Conservation (phyloP, 1,284 basidiomycete genomes). For the Papiliotrema terrestris region DNA sequence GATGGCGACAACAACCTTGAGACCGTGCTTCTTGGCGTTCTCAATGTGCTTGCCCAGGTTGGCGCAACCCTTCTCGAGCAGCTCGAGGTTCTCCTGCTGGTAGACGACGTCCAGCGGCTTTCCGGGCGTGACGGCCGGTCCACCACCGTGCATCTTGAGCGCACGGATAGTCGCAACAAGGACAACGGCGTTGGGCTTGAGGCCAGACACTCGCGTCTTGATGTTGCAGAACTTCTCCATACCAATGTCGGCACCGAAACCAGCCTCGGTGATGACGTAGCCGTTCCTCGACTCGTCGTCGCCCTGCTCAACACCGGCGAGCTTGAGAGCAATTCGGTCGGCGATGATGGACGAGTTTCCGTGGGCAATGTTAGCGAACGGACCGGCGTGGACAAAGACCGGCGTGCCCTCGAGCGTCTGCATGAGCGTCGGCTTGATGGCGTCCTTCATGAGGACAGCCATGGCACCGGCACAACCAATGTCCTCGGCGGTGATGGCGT, state of each 20-base stretch:
- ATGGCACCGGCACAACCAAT: constrained; percentile 93
- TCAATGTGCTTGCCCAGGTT: constrained; percentile 92
- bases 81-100: constrained; percentile 87
- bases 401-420: constrained; percentile 98
- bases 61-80: constrained; percentile 85
- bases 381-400: constrained; percentile 97
- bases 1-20: constrained; percentile 95
- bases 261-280: constrained; percentile 97
- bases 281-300: constrained; percentile 76
- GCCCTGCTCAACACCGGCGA: constrained; percentile 92
- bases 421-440: constrained; percentile 99
- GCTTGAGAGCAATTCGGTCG: constrained; percentile 91
- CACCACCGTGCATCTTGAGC: constrained; percentile 98
- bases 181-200: constrained; percentile 88
- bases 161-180: constrained; percentile 97
- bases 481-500: constrained; percentile 94
- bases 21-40: constrained; percentile 91
- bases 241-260: constrained; percentile 98
- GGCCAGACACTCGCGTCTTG: constrained; percentile 92
- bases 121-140: constrained; percentile 93
- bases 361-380: constrained; percentile 98
- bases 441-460: constrained; percentile 97
- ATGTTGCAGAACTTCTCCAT: constrained; percentile 99
- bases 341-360: constrained; percentile 98
- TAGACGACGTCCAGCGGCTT: constrained; percentile 93